phyloP scores from a whole-genome alignment of 371 early-diverging fungal genomes.

The Mucor indicus region DNA sequence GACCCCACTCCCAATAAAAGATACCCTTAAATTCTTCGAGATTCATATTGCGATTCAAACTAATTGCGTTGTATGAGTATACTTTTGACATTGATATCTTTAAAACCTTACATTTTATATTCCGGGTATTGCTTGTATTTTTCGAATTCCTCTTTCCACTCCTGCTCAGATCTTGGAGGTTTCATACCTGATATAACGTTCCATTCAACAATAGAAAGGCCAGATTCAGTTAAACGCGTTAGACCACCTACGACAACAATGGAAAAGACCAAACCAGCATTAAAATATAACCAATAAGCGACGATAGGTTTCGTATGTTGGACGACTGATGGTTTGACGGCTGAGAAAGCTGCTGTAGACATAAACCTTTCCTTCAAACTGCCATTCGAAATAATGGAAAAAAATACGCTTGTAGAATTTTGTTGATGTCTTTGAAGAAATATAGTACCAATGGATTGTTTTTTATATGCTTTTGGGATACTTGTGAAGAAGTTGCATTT shows the following conservation, averaged over 20 bases:
- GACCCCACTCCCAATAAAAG: constrained; percentile 96
- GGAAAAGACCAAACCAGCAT: constrained; percentile 84
- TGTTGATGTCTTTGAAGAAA: no score
- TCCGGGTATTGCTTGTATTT: constrained; percentile 98
- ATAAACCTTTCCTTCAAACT: no score
- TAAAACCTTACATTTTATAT: constrained; percentile 74
- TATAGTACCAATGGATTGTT: no score
- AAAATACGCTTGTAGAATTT: no score
- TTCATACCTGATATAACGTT: constrained; percentile 89
- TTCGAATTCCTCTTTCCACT: constrained; percentile 92
- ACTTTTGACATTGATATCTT: no score
- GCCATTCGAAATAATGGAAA: no score
- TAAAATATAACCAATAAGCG: constrained; percentile 89
- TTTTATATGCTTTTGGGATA: no score
- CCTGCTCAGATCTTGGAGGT: constrained; percentile 79
- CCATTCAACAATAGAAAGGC: constrained; percentile 96
- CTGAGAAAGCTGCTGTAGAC: no score
- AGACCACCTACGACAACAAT: constrained; percentile 95
- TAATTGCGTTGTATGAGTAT: constrained; percentile 17
- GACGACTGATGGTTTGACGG: no score
- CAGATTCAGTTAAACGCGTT: constrained; percentile 94
- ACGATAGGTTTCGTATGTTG: constrained; percentile 58
- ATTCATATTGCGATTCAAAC: constrained; percentile 84
- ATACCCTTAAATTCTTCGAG: constrained; percentile 92
- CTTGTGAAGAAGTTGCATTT: no score